These are phyloP conservation scores for Endotrypanum monterogeii DNA, from an alignment of 208 protist genomes.

Conservation along the genomic window DNA sequence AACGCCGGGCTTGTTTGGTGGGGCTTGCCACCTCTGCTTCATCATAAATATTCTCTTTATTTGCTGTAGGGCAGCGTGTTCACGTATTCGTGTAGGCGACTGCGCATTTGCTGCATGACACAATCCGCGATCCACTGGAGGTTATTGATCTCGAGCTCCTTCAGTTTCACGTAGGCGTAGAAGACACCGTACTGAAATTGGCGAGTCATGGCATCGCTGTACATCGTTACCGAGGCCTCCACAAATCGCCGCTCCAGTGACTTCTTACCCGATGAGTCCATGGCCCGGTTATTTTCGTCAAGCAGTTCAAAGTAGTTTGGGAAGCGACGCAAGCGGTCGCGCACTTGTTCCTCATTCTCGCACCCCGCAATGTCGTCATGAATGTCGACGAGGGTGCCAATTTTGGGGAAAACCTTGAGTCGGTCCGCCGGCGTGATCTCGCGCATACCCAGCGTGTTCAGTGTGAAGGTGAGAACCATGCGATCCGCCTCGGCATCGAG, in stretches of 20 bases:
- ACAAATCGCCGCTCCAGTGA: constrained; percentile 90
- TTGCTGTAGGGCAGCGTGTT: constrained; percentile 45
- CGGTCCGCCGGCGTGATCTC: constrained; percentile 82
- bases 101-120: constrained; percentile 90
- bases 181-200: constrained; percentile 94
- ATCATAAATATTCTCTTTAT: background rate
- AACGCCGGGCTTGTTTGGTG: no score
- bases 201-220: constrained; percentile 84
- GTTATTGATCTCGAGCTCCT: constrained; percentile 93
- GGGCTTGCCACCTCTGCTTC: background rate
- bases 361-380: constrained; percentile 86
- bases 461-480: constrained; percentile 97
- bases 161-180: constrained; percentile 94
- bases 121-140: constrained; percentile 93
- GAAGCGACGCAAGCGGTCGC: constrained; percentile 82
- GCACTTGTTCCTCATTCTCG: constrained; percentile 81
- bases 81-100: constrained; percentile 88
- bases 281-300: constrained; percentile 63
- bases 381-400: constrained; percentile 89
- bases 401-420: constrained; percentile 85
- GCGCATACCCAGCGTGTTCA: constrained; percentile 96
- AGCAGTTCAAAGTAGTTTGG: constrained; percentile 76
- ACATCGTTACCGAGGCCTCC: constrained; percentile 80
- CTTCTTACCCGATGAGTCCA: constrained; percentile 55
- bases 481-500: constrained; percentile 97